Evolutionary conservation across 2,329 filamentous ascomycete genomes (phyloP), one percentile per base, ranked within the genome.

Genomic region (Penicillium sp.): DNA sequence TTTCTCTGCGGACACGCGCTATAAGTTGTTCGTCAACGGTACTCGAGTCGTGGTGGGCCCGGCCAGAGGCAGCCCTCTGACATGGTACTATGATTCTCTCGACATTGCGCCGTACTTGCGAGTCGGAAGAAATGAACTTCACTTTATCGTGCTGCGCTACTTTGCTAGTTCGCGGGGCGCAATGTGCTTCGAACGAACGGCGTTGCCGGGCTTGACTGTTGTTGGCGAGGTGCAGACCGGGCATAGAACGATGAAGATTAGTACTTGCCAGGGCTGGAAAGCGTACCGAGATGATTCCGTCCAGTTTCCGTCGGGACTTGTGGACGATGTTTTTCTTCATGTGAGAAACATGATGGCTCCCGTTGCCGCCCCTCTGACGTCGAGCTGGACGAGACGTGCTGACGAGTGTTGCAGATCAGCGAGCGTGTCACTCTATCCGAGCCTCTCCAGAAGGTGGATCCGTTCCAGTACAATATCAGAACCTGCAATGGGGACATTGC

Each of bases 291-390:
- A 65, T 39, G 46, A 57, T 35, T 50, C 45, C 24, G 44, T 57
- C 13, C 34, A 40, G 4, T 64, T 66, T 11, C 61, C 60, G 1
- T 56, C 48, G 28, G 64, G 62, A 0, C 46, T 62, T 29, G 45
- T 61, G 0, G 68, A 73, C 26, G 71, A 74, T 51, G 64, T 62
- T 1, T 74, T 74, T 50, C 60, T 74, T 3, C 70, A 73, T 58
- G 66, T 72, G 53, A 58, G 61, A 18, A 18, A 18, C 18, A 18
- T 18, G 18, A 18, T 18, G 18, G 3, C 18, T 18, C 18, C 18
- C 18, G 18, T 18, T 18, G 18, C 18, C 18, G 18, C 18, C 18
- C 18, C 18, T 18, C 18, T 18, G 18, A 3, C 18, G 18, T 35
- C 24, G 6, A 9, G 4, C 4, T 26, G 6, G 1, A 28, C 9